These are phyloP conservation scores for Colletotrichum nymphaeae DNA, from an alignment of 2,329 filamentous ascomycete species.

Conservation along the genomic window DNA sequence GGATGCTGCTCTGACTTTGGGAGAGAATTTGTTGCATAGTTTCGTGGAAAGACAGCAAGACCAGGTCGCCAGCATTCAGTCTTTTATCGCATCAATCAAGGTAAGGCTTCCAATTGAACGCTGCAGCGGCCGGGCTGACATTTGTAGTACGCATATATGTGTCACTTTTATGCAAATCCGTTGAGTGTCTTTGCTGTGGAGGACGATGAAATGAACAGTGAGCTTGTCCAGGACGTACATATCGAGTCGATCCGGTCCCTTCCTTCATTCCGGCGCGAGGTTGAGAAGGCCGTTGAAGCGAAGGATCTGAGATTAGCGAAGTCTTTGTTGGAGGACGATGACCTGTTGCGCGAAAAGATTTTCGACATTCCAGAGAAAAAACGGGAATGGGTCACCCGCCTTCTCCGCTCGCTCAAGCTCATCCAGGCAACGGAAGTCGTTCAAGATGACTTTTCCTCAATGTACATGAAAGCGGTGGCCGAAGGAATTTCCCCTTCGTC, in stretches of 20 bases:
- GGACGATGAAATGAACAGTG: constrained; percentile 37
- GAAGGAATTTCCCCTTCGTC: constrained; percentile 63
- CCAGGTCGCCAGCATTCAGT: constrained; percentile 80
- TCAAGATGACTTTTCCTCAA: constrained; percentile 57
- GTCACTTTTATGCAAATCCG: constrained; percentile 84
- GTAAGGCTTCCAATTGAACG: constrained; percentile 49
- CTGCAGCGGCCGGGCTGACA: constrained; percentile 31
- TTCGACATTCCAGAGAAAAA: constrained; percentile 43
- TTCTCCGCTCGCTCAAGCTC: constrained; percentile 63
- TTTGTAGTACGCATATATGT: constrained; percentile 83
- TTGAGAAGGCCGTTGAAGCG: constrained; percentile 60
- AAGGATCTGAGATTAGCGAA: constrained; percentile 57
- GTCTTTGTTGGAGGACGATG: constrained; percentile 70
- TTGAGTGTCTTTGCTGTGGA: constrained; percentile 69
- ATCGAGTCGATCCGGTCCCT: constrained; percentile 75
- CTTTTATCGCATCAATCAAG: constrained; percentile 77
- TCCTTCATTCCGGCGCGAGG: constrained; percentile 72
- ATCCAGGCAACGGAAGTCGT: constrained; percentile 51
- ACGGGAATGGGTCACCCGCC: constrained; percentile 51
- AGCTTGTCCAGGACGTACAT: constrained; percentile 68
- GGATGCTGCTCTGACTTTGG: constrained; percentile 70
- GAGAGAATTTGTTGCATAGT: constrained; percentile 69
- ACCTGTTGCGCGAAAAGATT: constrained; percentile 61
- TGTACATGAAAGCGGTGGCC: constrained; percentile 72
- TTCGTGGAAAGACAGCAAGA: constrained; percentile 80